Percentiles rank a stretch among this genome's conserved stretches.
Evolutionary conservation across 352 stramenopile species (phyloP).

Genomic region (Albugo laibachii): DNA sequence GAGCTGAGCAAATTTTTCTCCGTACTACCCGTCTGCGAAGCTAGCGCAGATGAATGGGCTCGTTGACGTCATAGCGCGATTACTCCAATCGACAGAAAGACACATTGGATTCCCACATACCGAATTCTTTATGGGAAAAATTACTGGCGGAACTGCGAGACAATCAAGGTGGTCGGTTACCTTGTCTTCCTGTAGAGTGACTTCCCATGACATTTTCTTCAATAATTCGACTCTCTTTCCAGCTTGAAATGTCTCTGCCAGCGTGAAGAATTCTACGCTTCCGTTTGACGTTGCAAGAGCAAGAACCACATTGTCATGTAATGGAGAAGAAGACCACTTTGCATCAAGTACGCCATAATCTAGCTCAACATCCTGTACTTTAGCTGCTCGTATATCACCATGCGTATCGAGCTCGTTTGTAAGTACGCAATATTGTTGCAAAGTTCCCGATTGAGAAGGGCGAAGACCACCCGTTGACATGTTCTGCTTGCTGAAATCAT

Average conservation of each 20-base stretch:
- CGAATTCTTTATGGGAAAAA: not conserved
- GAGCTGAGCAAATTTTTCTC: constrained; percentile 3
- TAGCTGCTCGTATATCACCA: not conserved
- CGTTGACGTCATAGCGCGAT: constrained; percentile 21
- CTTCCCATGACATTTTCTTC: constrained; percentile 5
- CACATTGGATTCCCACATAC: constrained; percentile 32
- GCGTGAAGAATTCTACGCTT: constrained; percentile 39
- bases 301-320: constrained; percentile 32
- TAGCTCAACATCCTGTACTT: too few relatives aligned
- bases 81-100: constrained; percentile 73
- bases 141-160: not conserved
- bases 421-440: constrained; percentile 39
- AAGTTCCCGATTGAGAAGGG: constrained; percentile 22
- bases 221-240: not conserved
- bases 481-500: not conserved
- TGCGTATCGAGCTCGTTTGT: not conserved
- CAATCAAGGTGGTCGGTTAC: not conserved
- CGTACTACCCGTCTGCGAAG: constrained; percentile 49
- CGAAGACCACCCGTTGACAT: not conserved
- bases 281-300: constrained; percentile 37
- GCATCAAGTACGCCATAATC: constrained; percentile 67
- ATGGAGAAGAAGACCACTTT: constrained; percentile 42
- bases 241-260: constrained; percentile 6
- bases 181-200: not conserved
- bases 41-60: constrained; percentile 56